Evolutionary conservation across 2,329 filamentous ascomycete genomes (phyloP).

Genomic region (Cladosporium austrohemisphaericum): DNA sequence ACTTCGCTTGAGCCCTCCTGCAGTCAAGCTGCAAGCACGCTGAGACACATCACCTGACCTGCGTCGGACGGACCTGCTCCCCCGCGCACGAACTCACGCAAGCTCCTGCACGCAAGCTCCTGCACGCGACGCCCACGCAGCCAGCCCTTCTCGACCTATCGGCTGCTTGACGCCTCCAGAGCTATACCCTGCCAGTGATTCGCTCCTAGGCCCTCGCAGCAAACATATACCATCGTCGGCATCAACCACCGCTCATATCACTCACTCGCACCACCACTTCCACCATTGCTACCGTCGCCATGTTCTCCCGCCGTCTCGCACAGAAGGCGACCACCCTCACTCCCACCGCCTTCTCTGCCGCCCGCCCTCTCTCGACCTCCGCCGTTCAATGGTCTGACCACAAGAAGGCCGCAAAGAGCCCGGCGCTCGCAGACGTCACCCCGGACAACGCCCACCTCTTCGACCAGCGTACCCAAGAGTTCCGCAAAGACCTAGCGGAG

Average conservation of each 20-base stretch:
- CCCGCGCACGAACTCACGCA: too few relatives aligned
- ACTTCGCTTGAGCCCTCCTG: not conserved
- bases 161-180: not conserved
- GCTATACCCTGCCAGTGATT: slow-evolving; percentile 7
- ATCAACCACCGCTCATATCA: not conserved
- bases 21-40: not conserved
- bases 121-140: slow-evolving; percentile 7
- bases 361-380: slow-evolving; percentile 22
- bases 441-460: slow-evolving; percentile 70
- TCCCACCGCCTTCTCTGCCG: slow-evolving; percentile 9
- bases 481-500: slow-evolving; percentile 75
- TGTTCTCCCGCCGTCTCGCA: slow-evolving; percentile 21
- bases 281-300: slow-evolving; percentile 11
- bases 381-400: slow-evolving; percentile 4
- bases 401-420: slow-evolving; percentile 42
- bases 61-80: not conserved
- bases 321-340: slow-evolving; percentile 15
- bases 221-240: slow-evolving; percentile 6
- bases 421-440: slow-evolving; percentile 82
- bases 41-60: not conserved
- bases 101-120: slow-evolving; percentile 1
- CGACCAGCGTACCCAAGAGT: slow-evolving; percentile 77
- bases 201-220: slow-evolving; percentile 10
- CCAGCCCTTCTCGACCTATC: not conserved
- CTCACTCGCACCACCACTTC: not conserved